These are phyloP conservation scores for Xylaria sp. DNA, from an alignment of 2,329 filamentous ascomycete species.

Conservation along the genomic window DNA sequence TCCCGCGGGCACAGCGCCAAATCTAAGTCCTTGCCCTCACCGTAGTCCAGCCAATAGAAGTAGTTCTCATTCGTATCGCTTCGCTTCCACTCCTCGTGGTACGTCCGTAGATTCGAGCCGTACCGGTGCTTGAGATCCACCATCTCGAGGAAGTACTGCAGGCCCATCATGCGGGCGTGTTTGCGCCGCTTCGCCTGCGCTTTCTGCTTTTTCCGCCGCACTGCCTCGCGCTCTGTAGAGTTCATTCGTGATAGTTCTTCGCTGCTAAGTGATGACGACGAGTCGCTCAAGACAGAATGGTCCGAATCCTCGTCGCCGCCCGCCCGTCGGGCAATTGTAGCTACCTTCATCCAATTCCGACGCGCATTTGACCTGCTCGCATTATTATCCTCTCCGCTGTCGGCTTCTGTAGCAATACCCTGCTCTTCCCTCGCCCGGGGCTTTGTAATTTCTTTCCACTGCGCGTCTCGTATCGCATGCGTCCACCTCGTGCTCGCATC, in stretches of 20 bases:
- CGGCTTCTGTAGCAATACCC: slow-evolving; percentile 16
- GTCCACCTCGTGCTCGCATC: slow-evolving; percentile 78
- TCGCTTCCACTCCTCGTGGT: slow-evolving; percentile 87
- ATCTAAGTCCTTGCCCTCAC: slow-evolving; percentile 77
- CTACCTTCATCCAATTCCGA: slow-evolving; percentile 80
- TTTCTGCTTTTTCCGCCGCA: slow-evolving; percentile 57
- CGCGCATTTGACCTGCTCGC: slow-evolving; percentile 59
- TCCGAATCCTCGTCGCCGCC: slow-evolving; percentile 71
- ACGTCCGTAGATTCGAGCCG: slow-evolving; percentile 81
- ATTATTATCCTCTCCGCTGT: slow-evolving; percentile 36
- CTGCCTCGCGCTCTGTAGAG: slow-evolving; percentile 54
- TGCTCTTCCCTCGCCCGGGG: slow-evolving; percentile 54
- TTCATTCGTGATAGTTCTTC: slow-evolving; percentile 46
- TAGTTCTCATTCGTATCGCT: slow-evolving; percentile 84
- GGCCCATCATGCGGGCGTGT: slow-evolving; percentile 81
- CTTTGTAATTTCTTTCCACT: slow-evolving; percentile 62
- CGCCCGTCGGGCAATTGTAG: slow-evolving; percentile 76
- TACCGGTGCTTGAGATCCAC: slow-evolving; percentile 89
- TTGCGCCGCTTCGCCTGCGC: slow-evolving; percentile 69
- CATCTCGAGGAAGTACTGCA: slow-evolving; percentile 89
- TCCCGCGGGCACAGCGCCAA: slow-evolving; percentile 78
- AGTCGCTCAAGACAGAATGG: slow-evolving; percentile 56
- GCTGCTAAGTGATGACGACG: slow-evolving; percentile 46
- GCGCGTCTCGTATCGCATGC: slow-evolving; percentile 70
- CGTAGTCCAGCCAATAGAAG: slow-evolving; percentile 93